Evolutionary conservation across 2,329 filamentous ascomycete species (phyloP).

Genomic region (Colletotrichum noveboracense): DNA sequence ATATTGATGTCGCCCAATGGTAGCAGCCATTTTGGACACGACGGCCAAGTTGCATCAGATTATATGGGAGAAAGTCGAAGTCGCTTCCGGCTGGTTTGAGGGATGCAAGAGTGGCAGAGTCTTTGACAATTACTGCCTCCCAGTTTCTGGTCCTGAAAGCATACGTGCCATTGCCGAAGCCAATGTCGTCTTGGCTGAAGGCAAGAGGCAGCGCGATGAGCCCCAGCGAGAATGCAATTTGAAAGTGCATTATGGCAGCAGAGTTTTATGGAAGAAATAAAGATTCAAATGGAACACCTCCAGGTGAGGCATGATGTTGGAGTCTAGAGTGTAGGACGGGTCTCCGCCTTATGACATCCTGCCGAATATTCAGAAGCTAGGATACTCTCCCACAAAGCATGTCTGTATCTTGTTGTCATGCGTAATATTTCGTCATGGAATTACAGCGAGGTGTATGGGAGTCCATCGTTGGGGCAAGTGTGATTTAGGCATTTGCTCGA

Average conservation of each 20-base stretch:
- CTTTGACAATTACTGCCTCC: conserved; percentile 43
- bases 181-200: conserved; percentile 36
- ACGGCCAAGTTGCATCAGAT: conserved; percentile 41
- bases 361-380: too few relatives aligned
- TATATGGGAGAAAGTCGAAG: conserved; percentile 62
- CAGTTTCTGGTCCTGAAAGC: conserved; percentile 44
- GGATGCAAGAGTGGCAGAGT: conserved; percentile 53
- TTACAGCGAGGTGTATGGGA: accelerated
- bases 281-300: too few relatives aligned
- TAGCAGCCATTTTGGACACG: conserved; percentile 58
- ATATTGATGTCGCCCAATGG: conserved; percentile 62
- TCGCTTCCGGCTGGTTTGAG: conserved; percentile 40
- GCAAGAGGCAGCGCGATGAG: neutral
- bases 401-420: too few relatives aligned
- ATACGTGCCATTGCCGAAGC: conserved; percentile 44
- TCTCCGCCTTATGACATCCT: too few relatives aligned
- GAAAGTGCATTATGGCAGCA: neutral
- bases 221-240: accelerated
- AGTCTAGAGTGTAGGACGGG: accelerated
- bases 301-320: accelerated
- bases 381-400: too few relatives aligned
- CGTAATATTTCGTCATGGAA: neutral
- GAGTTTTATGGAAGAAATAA: accelerated
- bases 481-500: neutral
- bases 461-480: accelerated